Base-by-base conservation (phyloP, 257 asterid genomes). In the Mentha longifolia region DNA sequence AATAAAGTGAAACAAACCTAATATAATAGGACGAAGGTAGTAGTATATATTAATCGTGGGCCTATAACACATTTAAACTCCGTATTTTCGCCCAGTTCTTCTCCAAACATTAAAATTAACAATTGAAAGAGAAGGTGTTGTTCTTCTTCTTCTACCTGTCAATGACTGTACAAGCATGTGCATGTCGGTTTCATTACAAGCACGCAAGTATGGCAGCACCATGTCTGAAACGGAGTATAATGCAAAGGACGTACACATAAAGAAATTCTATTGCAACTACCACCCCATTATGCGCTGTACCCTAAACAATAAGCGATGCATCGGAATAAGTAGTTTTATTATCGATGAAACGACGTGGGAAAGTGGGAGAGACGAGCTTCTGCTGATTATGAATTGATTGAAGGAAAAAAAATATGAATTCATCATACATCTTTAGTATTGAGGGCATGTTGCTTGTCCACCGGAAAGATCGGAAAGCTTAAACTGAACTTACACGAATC, bases 341-440 rank as follows among this genome's bases (percentile, higher is more conserved):
- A n/a, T 54, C 11, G 1, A 28, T 1, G 13, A 46, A 45, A 10
- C n/a, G 41, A 52, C 17, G 56, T 9, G 8, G 57, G 30, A 7
- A 55, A 52, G 16, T 31, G 57, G 59, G 52, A 17, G 22, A 57
- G 6, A 45, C 20, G 66, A 64, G 30, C 54, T 30, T n/a, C 55
- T 5, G 20, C 62, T 9, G 43, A 62, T 43, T 17, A 60, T 71
- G 71, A 75, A 65, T n/a, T 61, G 67, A 59, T 76, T 74, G 9
- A 30, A 0, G 3, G 7, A 0, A 61, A 72, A 65, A 68, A 39
- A 67, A 14, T n/a, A n/a, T 52, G 47, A 74, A 73, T 81, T 79
- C 81, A 57, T 73, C 67, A 79, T 85, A 67, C 84, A 80, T 68
- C 65, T 71, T n/a, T 57, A 59, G 39, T 47, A 77, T 35, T 30